A percentile compares a stretch with the other conserved stretches of the same genome.
Evolutionary conservation across 2,329 filamentous ascomycete species (phyloP).

Genomic region (Phaeophleospora eucalypticola): DNA sequence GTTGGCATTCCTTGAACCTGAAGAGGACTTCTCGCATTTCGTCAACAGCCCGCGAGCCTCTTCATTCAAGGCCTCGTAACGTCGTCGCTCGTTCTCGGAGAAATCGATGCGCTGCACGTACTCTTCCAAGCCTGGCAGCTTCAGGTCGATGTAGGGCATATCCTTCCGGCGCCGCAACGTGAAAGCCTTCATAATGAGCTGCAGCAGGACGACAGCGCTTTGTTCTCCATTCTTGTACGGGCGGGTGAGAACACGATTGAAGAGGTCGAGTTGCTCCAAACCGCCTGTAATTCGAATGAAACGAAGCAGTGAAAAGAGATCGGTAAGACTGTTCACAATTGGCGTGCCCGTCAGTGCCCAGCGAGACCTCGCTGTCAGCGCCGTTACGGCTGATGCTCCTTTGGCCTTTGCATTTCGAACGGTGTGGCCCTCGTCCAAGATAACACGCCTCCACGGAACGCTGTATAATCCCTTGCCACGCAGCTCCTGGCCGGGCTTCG

Average conservation of each 20-base stretch:
- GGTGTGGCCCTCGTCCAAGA: conserved; percentile 78
- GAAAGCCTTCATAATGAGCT: conserved; percentile 73
- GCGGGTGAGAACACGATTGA: conserved; percentile 67
- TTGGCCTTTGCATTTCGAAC: conserved; percentile 76
- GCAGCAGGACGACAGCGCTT: conserved; percentile 60
- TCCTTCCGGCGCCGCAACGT: conserved; percentile 80
- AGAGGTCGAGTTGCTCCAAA: conserved; percentile 67
- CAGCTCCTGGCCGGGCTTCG: conserved; percentile 26
- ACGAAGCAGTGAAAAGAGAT: conserved; percentile 73
- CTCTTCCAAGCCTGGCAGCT: conserved; percentile 71
- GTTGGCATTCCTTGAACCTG: conserved; percentile 20
- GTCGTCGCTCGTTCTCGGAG: conserved; percentile 66
- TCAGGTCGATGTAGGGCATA: conserved; percentile 81
- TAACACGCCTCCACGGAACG: conserved; percentile 70
- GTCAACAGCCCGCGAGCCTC: conserved; percentile 71
- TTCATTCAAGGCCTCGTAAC: conserved; percentile 69
- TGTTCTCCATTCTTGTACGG: conserved; percentile 59
- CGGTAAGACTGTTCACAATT: conserved; percentile 65
- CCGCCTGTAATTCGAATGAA: conserved; percentile 75
- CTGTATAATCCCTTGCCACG: conserved; percentile 55
- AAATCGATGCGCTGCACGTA: conserved; percentile 74
- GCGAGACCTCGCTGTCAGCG: conserved; percentile 64
- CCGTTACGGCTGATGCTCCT: conserved; percentile 63
- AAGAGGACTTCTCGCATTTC: conserved; percentile 37
- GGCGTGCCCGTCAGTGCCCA: conserved; percentile 72